Evolutionary conservation across 192 early-diverging fungal species (phyloP), one percentile per base, ranked within the genome.

Genomic region (Pilaira anomala): DNA sequence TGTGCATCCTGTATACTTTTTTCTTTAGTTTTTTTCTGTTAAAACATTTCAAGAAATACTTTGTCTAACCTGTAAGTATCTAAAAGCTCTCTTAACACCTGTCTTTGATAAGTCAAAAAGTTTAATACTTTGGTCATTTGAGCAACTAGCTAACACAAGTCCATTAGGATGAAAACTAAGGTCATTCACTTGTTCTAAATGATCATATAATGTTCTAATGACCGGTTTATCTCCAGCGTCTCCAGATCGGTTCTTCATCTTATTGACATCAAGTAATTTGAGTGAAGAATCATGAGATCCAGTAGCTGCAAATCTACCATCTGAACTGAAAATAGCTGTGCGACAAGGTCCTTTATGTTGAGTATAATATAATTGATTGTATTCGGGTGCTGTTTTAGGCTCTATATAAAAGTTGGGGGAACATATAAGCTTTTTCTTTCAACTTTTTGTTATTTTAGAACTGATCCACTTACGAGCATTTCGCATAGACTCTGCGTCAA

Each of bases 131-230:
- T 77, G 83, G 66, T 98, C 96, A 30, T 88, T 87, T 2, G 90
- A 85, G 70, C 93, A 93, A 42, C 86, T 88, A 11, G 93, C 96
- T 28, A 98, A 79, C 11, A 93, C 91, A 21, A 89, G 77, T 12
- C 94, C 94, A 65, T 95, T 94, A 2, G 96, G 96, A 70, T 98
- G 94, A 70, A 95, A 96, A 30, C 83, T 83, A 7, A 94, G 72
- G 58, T 92, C 93, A 16, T 90, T 96, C 18, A 96, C 85, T 22
- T 86, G 75, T 67, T 75, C 87, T 0, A 75, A 69, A 68, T 96
- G 94, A 72, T 98, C 88, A 76, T 95, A 95, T 33, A 96, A 83
- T 14, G 94, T 91, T 24, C 91, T 80, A 64, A 98, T 88, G 50
- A 96, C 93, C 0, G 91, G 89, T 71, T 91, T 91, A 67, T 92